Conservation (phyloP, 768 basidiomycete species). For the Lactarius akahatsu region DNA sequence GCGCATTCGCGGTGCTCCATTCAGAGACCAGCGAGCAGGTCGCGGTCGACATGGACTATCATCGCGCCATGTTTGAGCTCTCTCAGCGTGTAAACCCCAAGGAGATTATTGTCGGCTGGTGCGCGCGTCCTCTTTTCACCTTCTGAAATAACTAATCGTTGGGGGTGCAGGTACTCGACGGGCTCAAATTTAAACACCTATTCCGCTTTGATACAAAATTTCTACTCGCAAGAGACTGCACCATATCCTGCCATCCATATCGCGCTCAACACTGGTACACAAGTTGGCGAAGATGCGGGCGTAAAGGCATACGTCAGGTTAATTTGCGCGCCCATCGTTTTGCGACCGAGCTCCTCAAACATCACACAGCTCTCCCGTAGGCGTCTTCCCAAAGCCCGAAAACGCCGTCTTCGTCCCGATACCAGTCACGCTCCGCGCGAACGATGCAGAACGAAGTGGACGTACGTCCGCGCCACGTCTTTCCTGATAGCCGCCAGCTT, state of each 20-base stretch:
- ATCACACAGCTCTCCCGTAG: conserved; percentile 71
- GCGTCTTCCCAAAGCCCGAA: conserved; percentile 86
- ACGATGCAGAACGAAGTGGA: conserved; percentile 81
- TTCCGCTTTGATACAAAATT: conserved; percentile 96
- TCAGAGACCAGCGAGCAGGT: conserved; percentile 91
- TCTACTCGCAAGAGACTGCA: conserved; percentile 89
- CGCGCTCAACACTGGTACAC: conserved; percentile 82
- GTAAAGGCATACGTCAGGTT: conserved; percentile 88
- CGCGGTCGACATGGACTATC: conserved; percentile 96
- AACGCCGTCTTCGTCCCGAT: conserved; percentile 94
- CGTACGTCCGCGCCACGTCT: conserved; percentile 49
- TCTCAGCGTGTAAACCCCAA: conserved; percentile 80
- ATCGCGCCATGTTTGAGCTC: conserved; percentile 88
- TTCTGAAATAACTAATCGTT: conserved; percentile 83
- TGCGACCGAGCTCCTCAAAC: not conserved
- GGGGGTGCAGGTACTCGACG: conserved; percentile 84
- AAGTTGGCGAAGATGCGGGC: conserved; percentile 59
- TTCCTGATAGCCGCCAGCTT: conserved; percentile 10
- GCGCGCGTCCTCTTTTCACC: conserved; percentile 33
- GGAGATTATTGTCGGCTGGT: conserved; percentile 96
- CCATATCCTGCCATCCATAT: conserved; percentile 90
- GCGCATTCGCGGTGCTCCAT: conserved; percentile 90
- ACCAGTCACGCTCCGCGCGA: conserved; percentile 81
- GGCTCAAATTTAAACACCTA: conserved; percentile 89
- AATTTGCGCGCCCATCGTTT: not conserved